Conservation (phyloP, 176 grass and related monocot species). For the Musa beccarii region DNA sequence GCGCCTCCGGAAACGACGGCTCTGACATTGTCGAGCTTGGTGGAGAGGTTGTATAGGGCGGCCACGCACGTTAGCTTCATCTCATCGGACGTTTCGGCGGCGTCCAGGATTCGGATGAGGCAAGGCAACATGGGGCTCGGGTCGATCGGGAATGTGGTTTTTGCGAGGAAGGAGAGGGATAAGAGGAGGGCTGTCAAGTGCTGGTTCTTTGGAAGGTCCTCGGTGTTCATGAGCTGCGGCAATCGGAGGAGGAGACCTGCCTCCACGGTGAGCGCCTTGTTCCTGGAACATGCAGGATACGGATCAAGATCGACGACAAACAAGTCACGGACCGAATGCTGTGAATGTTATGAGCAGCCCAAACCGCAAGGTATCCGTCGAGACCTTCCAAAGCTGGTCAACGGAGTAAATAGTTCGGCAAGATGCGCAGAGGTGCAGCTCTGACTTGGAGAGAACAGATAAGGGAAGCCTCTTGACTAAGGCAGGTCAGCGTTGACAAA, state of each 20-base stretch:
- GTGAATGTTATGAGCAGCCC: too few species aligned
- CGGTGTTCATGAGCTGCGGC: conserved; percentile 25
- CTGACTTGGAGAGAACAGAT: too few species aligned
- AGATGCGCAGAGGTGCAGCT: too few species aligned
- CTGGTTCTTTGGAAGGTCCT: conserved; percentile 26
- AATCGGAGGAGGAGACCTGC: conserved; percentile 57
- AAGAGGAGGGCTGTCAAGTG: conserved; percentile 44
- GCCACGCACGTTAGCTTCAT: conserved; percentile 45
- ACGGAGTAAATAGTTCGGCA: neutral
- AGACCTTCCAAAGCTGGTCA: neutral
- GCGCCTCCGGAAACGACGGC: conserved; percentile 44
- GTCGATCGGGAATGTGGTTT: conserved; percentile 52
- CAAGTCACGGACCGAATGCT: too few species aligned
- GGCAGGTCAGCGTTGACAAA: neutral
- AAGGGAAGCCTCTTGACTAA: neutral
- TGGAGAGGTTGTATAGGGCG: conserved; percentile 56
- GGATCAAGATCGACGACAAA: neutral
- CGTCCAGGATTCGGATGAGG: conserved; percentile 29
- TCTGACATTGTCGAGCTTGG: conserved; percentile 54
- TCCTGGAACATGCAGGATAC: conserved; percentile 41
- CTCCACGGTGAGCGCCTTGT: conserved; percentile 59
- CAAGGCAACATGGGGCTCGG: conserved; percentile 46
- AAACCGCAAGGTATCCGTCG: too few species aligned
- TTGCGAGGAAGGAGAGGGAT: conserved; percentile 62
- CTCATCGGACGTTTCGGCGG: conserved; percentile 16